Evolutionary conservation across 371 early-diverging fungal genomes (phyloP).

Genomic region (Nematocida sp.): DNA sequence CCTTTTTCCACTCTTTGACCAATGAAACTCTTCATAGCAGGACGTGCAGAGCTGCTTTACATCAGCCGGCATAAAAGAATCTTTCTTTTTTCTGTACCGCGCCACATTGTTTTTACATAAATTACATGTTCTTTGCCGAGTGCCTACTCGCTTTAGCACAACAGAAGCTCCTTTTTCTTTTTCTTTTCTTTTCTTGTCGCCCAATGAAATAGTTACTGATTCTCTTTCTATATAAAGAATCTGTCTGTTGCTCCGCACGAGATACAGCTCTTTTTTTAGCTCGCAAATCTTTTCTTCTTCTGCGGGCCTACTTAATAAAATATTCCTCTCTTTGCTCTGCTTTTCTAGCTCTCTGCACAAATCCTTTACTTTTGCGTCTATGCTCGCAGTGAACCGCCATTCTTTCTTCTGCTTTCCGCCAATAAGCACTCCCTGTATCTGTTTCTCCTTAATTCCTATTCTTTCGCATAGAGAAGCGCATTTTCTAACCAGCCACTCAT

Average conservation of each 20-base stretch:
- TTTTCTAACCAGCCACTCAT: constrained; percentile 4
- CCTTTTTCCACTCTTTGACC: constrained; percentile 5
- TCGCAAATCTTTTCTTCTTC: background rate
- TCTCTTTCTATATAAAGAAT: constrained; percentile 8
- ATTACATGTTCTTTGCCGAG: constrained; percentile 20
- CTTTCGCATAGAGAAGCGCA: constrained; percentile 3
- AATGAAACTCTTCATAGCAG: constrained; percentile 47
- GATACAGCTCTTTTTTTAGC: background rate
- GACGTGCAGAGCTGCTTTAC: constrained; percentile 16
- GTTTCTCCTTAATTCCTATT: background rate
- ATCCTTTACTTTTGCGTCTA: constrained; percentile 8
- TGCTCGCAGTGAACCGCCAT: constrained; percentile 30
- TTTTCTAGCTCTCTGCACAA: constrained; percentile 17
- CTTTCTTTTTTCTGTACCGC: background rate
- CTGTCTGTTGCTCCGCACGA: background rate
- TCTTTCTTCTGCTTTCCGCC: constrained; percentile 12
- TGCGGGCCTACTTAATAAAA: background rate
- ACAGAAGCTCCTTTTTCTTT: background rate
- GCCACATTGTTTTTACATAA: constrained; percentile 9
- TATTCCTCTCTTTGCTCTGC: background rate
- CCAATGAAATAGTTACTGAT: background rate
- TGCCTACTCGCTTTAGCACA: constrained; percentile 6
- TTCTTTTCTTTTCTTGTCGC: background rate
- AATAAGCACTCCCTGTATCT: constrained; percentile 2
- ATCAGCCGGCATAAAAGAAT: background rate